Evolutionary conservation across 352 stramenopile species (phyloP).

Genomic region (Globisporangium carolinianum): DNA sequence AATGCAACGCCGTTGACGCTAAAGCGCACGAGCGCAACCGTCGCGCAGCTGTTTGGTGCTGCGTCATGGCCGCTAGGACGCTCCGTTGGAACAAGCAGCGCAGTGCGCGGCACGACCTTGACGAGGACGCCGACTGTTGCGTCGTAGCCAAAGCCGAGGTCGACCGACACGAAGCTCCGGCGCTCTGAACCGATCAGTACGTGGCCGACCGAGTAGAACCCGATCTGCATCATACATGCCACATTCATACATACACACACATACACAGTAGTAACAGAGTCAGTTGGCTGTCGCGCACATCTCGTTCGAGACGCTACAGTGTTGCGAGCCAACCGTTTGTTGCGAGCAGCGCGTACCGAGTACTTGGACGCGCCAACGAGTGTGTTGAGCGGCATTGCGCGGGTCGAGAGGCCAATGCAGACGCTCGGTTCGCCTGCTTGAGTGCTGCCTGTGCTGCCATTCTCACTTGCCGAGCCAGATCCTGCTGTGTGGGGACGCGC

Average conservation of each 20-base stretch:
- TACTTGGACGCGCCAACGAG: constrained; percentile 72
- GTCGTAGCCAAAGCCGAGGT: constrained; percentile 45
- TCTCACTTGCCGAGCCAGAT: not conserved
- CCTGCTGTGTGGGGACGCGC: not conserved
- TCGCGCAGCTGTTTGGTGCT: constrained; percentile 2
- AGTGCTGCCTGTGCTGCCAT: constrained; percentile 6
- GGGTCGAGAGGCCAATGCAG: constrained; percentile 73
- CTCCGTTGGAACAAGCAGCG: constrained; percentile 4
- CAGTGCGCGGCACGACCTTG: constrained; percentile 37
- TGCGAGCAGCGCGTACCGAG: constrained; percentile 35
- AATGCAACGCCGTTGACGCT: constrained; percentile 64
- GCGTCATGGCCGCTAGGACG: not conserved
- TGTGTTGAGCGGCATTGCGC: constrained; percentile 70
- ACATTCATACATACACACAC: constrained; percentile 1
- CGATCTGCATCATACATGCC: constrained; percentile 33
- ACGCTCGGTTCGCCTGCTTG: constrained; percentile 49
- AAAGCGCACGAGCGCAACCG: constrained; percentile 52
- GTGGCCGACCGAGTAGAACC: constrained; percentile 76
- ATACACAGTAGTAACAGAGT: not conserved
- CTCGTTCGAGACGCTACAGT: too few species aligned
- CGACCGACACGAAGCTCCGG: constrained; percentile 47
- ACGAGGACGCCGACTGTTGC: constrained; percentile 75
- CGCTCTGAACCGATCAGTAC: constrained; percentile 60
- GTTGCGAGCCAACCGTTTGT: too few species aligned
- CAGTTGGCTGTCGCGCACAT: not conserved